Evolutionary conservation across 345 rosid genomes (phyloP), one percentile per base, ranked within the genome.

Genomic region (Kernera saxatilis): DNA sequence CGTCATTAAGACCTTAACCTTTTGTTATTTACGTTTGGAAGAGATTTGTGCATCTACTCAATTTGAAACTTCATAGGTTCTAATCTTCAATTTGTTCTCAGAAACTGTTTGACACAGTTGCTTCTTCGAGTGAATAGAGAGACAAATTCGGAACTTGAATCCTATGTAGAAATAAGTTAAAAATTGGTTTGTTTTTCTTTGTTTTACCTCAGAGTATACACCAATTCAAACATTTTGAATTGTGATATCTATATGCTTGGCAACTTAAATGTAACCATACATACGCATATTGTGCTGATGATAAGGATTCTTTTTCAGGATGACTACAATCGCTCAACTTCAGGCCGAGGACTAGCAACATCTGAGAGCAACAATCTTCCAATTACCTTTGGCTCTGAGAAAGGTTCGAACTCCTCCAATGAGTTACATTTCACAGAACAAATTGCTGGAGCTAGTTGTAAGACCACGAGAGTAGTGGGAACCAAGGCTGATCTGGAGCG

Each of bases 401-500:
- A 81, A 75, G 83, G 74, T 62, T 56, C 75, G 0, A 44, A 69
- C 58, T 58, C 73, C 32, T 78, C 86, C 14, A 78, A 19, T 2
- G 88, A 84, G 21, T 68, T 77, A 51, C 79, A 75, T 60, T 72
- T 85, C 59, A 57, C 37, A 21, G 84, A 83, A 51, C 83, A 83
- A 21, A 39, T 80, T 49, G 46, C 77, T 43, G 72, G 77, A 29
- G 27, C 66, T 68, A 70, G 74, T 70, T 78, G 77, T 40, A 87
- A 86, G 64, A 64, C 69, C 30, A 27, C 79, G 35, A 71, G 64
- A 51, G 53, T 76, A 29, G 66, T 78, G 30, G 79, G 83, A 55
- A 79, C 83, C 33, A 91, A 77, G 70, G 85, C 85, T 32, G 92
- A 88, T 52, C 70, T 79, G 57, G 88, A 85, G 63, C 74, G 76